These are phyloP conservation scores for Strobilomyces confusus DNA, from an alignment of 768 basidiomycete species.

Conservation along the genomic window DNA sequence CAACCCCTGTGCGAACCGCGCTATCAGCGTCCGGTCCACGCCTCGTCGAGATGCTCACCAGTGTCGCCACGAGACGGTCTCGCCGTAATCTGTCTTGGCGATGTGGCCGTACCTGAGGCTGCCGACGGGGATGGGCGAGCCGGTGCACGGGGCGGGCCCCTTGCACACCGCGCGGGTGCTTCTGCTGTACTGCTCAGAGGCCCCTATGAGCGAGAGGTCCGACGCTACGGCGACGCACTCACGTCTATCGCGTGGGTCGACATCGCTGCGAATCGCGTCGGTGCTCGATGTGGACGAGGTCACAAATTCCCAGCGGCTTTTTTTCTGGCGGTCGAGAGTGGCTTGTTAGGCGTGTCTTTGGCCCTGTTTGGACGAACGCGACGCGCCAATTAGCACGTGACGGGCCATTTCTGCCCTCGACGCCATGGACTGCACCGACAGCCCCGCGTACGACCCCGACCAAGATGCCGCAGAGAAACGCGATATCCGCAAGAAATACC, in stretches of 20 bases:
- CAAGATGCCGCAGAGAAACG: slow-evolving; percentile 82
- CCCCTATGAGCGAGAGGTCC: slow-evolving; percentile 5
- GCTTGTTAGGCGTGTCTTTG: slow-evolving; percentile 10
- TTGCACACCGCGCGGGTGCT: slow-evolving; percentile 67
- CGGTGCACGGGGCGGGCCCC: slow-evolving; percentile 57
- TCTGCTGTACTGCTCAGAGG: slow-evolving; percentile 64
- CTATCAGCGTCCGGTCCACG: slow-evolving; percentile 19
- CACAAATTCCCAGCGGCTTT: not conserved
- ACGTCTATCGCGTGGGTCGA: slow-evolving; percentile 32
- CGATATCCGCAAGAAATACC: slow-evolving; percentile 67
- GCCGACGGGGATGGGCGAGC: slow-evolving; percentile 48
- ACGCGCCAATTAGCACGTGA: slow-evolving; percentile 22
- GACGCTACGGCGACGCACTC: slow-evolving; percentile 1
- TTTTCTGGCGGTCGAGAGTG: not conserved
- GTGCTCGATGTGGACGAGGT: not conserved
- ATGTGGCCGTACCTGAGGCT: slow-evolving; percentile 63
- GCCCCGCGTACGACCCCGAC: slow-evolving; percentile 70
- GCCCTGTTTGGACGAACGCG: slow-evolving; percentile 23
- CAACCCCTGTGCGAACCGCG: slow-evolving; percentile 53
- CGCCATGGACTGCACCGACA: slow-evolving; percentile 16
- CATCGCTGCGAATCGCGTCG: slow-evolving; percentile 4
- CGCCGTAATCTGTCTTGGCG: slow-evolving; percentile 43
- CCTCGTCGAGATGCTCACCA: slow-evolving; percentile 44
- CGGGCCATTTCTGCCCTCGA: not conserved
- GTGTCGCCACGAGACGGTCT: slow-evolving; percentile 72